phyloP scores from a whole-genome alignment of 495 filamentous ascomycete species.

The Lasiosphaeria miniovina region DNA sequence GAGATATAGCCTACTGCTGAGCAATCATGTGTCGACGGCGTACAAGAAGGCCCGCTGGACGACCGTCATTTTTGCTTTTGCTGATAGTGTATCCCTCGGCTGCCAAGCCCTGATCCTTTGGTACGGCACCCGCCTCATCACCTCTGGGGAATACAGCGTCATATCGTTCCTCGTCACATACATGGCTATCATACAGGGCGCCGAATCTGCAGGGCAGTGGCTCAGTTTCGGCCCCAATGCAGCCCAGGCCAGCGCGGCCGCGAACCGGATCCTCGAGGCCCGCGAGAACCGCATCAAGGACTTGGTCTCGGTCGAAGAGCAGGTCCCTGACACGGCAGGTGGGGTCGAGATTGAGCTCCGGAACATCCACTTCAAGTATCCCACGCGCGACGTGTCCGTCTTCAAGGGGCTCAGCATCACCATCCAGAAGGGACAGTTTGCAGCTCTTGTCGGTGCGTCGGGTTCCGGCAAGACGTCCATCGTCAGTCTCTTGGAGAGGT shows the following conservation, averaged over 20 bases:
- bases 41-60: conserved; percentile 42
- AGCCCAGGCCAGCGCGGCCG: conserved; percentile 44
- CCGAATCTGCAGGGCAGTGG: conserved; percentile 44
- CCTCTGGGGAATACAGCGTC: conserved; percentile 35
- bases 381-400: conserved; percentile 49
- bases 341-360: conserved; percentile 54
- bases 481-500: conserved; percentile 60
- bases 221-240: conserved; percentile 49
- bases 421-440: conserved; percentile 63
- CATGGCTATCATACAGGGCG: conserved; percentile 49
- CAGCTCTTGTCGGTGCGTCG: conserved; percentile 66
- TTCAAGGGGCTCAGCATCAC: conserved; percentile 51
- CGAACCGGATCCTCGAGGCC: conserved; percentile 45
- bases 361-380: conserved; percentile 59
- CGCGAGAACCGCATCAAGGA: conserved; percentile 32
- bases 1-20: conserved; percentile 41
- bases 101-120: conserved; percentile 51
- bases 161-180: conserved; percentile 44
- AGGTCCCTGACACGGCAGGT: conserved; percentile 39
- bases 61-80: conserved; percentile 47
- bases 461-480: conserved; percentile 74
- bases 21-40: conserved; percentile 36
- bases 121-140: conserved; percentile 45
- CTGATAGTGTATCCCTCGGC: conserved; percentile 40
- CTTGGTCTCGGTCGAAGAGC: conserved; percentile 15